phyloP scores from a whole-genome alignment of 352 stramenopile genomes.

The Blastocystis sp. region DNA sequence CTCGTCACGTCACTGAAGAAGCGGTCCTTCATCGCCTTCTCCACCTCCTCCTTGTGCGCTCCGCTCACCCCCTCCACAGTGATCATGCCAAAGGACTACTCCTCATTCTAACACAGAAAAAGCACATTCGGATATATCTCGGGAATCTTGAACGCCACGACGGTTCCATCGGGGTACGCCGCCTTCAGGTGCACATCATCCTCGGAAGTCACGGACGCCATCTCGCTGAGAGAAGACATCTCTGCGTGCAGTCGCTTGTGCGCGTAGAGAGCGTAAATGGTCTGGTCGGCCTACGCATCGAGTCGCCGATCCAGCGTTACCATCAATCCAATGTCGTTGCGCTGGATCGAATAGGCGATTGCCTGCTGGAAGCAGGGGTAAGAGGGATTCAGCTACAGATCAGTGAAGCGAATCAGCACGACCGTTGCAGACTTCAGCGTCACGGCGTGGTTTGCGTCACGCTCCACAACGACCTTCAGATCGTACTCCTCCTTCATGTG shows the following conservation, averaged over 20 bases:
- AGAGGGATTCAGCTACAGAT: not conserved
- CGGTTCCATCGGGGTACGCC: not conserved
- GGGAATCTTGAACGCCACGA: constrained; percentile 20
- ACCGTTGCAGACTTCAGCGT: constrained; percentile 16
- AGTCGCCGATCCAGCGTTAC: not conserved
- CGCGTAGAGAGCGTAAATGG: constrained; percentile 45
- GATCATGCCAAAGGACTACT: constrained; percentile 43
- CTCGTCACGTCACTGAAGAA: not conserved
- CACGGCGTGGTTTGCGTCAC: not conserved
- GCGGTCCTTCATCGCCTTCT: constrained; percentile 17
- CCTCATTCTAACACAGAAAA: not conserved
- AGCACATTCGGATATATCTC: constrained; percentile 45
- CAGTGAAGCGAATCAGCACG: not conserved
- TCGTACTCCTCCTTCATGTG: constrained; percentile 14
- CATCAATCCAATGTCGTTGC: constrained; percentile 45
- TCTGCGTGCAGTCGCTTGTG: constrained; percentile 28
- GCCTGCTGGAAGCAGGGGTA: constrained; percentile 59
- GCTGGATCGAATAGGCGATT: constrained; percentile 38
- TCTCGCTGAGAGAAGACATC: constrained; percentile 9
- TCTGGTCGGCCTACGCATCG: not conserved
- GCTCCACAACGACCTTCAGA: not conserved
- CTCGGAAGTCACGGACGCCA: constrained; percentile 23
- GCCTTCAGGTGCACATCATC: constrained; percentile 42
- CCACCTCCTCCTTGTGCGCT: not conserved
- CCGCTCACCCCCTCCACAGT: constrained; percentile 9